phyloP scores from a whole-genome alignment of 2,329 filamentous ascomycete species.

The Dactylellina haptotyla region DNA sequence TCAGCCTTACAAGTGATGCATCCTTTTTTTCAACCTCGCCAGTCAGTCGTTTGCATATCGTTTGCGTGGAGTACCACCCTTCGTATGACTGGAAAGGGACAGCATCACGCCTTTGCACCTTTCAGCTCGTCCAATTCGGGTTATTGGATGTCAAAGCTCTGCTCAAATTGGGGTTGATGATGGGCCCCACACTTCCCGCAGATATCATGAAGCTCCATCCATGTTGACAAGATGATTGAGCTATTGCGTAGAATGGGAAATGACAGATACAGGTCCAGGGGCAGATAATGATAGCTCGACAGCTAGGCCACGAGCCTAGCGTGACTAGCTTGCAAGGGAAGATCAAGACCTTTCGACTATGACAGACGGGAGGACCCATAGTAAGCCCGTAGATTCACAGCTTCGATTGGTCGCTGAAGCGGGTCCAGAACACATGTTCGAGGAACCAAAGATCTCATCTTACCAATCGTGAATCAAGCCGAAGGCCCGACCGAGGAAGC shows the following conservation, averaged over 20 bases:
- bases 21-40: constrained; percentile 39
- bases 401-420: constrained; percentile 13
- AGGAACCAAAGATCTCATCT: constrained; percentile 17
- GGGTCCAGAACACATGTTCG: not conserved
- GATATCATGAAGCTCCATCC: not conserved
- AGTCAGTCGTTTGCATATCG: not conserved
- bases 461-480: constrained; percentile 39
- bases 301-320: not conserved
- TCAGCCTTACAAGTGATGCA: constrained; percentile 45
- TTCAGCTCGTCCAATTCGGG: constrained; percentile 42
- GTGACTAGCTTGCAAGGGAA: not conserved
- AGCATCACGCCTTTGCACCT: not conserved
- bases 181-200: constrained; percentile 3
- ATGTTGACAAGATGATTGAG: not conserved
- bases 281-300: not conserved
- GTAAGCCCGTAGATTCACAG: constrained; percentile 7
- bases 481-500: not conserved
- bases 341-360: not conserved
- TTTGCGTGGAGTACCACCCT: constrained; percentile 9
- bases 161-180: constrained; percentile 24
- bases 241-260: constrained; percentile 2
- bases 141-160: constrained; percentile 16
- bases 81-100: constrained; percentile 25
- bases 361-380: constrained; percentile 17
- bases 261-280: not conserved